A percentile compares a stretch with the other conserved stretches of the same genome.
These are phyloP conservation scores for Ogataea pini DNA, from an alignment of 805 yeast genomes.

Conservation along the genomic window DNA sequence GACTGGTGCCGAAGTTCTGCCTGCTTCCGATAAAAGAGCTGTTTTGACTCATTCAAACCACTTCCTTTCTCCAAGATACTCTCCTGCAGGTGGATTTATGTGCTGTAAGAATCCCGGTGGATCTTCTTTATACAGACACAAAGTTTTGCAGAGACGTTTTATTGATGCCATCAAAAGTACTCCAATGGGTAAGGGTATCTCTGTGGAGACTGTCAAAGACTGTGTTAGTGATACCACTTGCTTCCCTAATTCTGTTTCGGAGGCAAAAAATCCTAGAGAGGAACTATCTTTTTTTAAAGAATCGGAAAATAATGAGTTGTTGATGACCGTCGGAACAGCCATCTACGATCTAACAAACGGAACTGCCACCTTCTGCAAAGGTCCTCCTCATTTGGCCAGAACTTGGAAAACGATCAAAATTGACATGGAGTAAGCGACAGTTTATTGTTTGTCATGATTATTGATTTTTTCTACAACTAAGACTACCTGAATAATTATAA, in stretches of 20 bases:
- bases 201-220: slow-evolving; percentile 6
- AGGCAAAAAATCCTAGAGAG: slow-evolving; percentile 10
- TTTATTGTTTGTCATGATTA: not conserved
- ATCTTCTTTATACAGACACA: slow-evolving; percentile 12
- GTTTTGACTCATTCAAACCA: slow-evolving; percentile 14
- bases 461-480: no score
- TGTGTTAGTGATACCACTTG: slow-evolving; percentile 13
- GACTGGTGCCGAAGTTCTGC: slow-evolving; percentile 13
- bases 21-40: slow-evolving; percentile 9
- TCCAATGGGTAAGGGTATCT: slow-evolving; percentile 14
- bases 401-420: slow-evolving; percentile 11
- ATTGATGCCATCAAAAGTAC: slow-evolving; percentile 10
- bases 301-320: slow-evolving; percentile 2
- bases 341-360: slow-evolving; percentile 15
- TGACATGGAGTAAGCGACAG: slow-evolving; percentile 9
- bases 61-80: slow-evolving; percentile 11
- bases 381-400: slow-evolving; percentile 14
- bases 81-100: slow-evolving; percentile 7
- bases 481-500: no score
- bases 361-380: slow-evolving; percentile 12
- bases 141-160: slow-evolving; percentile 4
- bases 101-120: slow-evolving; percentile 13
- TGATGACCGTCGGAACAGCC: slow-evolving; percentile 14
- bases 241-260: slow-evolving; percentile 12
- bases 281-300: not conserved